Evolutionary conservation across 148 eudicot genomes (phyloP), one percentile per base, ranked within the genome.

Genomic region (Chenopodium berlandieri): DNA sequence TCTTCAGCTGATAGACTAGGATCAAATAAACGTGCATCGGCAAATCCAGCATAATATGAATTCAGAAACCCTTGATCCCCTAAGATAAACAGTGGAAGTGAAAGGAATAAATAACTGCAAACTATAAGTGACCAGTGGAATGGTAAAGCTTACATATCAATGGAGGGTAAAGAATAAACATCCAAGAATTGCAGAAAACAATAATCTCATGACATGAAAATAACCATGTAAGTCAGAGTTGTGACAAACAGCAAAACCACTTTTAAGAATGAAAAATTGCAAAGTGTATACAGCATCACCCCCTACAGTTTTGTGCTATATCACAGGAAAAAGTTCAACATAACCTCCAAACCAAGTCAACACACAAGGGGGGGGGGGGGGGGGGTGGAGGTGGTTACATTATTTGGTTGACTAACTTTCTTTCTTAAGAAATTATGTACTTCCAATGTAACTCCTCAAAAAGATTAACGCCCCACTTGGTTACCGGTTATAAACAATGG

Each of bases 31-130:
- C 78, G 94, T 44, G 99, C 99, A 90, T 91, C 90, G 40, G 98
- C 88, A 86, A 96, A 96, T 50, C 89, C 99, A 81, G 80, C 87
- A 76, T 87, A 96, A 80, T 94, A 96, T 6, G 99, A 91, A 83
- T 96, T 96, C 32, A 96, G 83, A 87, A 96, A 96, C 46, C 99
- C 99, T 83, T 96, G 99, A 88, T 96, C 99, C 69, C 99, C 99
- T 96, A 89, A 64, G 56, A 70, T 19, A 68, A 75, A 73, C 25
- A 46, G 71, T 72, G 44, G 77, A 64, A 75, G 50, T 63, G 62
- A 46, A 77, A 52, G 50, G 69, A 72, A 27, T 22, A 70, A 22
- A 62, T 27, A 75, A 84, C 11, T 58, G 46, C 25, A 79, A 82
- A 32, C 34, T 72, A 19, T 7, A 40, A 19, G 40, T 22, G 58